Base-by-base conservation (phyloP, 805 yeast genomes). In the Wickerhamiella bombiphila region DNA sequence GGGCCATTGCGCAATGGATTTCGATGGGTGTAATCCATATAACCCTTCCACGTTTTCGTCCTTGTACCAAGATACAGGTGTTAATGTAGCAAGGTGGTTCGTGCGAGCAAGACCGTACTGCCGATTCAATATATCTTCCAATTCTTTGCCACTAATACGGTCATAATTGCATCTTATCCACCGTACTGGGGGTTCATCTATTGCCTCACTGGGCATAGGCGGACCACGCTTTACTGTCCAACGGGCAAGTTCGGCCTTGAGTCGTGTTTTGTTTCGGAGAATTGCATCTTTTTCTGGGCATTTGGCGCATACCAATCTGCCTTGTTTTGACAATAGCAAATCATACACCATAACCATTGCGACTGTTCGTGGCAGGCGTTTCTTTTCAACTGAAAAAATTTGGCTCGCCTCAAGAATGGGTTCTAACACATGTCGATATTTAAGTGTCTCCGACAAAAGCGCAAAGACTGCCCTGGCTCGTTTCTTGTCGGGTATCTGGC, bases 221-320 rank as follows among this genome's bases (percentile, higher is more conserved):
- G 33, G 33, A 14, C 9, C 16, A 47, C 76, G 68, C 48, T 76
- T 78, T 48, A 91, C 53, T 52, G 82, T 81, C 51, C 83, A 61
- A 51, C 80, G 81, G 17, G 73, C 79, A 41, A 80, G 63, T 54
- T 91, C 97, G 1, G 93, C 86, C 40, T 73, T 74, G 35, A 88
- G 61, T 47, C 97, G 64, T 0, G 93, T 76, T 56, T 80, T 81
- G 55, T 85, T 78, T 42, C 73, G 68, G 39, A 91, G 60, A 3
- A 91, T 65, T 9, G 80, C 78, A 35, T 80, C 91, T 53, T 91
- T 91, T 41, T 83, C 66, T 0, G 88, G 80, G 43, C 78, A 83
- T 50, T 85, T 86, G 5, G 93, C 93, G 66, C 83, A 77, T 54
- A 83, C 93, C 42, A 88, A 78, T 43, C 95, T 62, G 8, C 93